These are phyloP conservation scores for Saccharum hybrid DNA, from an alignment of 202 grass and related monocot species.

Conservation along the genomic window DNA sequence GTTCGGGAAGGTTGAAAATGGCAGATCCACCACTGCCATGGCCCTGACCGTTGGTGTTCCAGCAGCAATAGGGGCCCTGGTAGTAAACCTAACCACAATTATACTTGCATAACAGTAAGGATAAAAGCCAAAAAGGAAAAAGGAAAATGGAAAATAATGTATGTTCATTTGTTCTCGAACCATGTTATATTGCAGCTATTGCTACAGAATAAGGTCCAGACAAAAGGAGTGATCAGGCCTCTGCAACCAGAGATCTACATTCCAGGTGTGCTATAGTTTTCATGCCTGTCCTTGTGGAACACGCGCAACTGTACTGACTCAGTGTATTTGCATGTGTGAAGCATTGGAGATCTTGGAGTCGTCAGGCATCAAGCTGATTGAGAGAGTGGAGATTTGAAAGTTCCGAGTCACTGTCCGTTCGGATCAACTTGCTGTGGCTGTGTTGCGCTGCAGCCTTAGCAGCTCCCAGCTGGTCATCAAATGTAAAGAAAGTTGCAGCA, in stretches of 20 bases:
- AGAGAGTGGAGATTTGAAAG: constrained; percentile 65
- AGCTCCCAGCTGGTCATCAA: too few species aligned
- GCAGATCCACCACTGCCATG: constrained; percentile 76
- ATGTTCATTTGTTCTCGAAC: constrained; percentile 10
- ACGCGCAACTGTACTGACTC: constrained; percentile 23
- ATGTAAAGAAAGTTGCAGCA: too few species aligned
- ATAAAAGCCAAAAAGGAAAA: constrained; percentile 9
- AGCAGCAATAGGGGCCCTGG: constrained; percentile 83
- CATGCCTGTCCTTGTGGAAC: background rate
- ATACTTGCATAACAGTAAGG: background rate
- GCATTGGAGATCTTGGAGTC: constrained; percentile 86
- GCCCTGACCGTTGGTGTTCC: constrained; percentile 85
- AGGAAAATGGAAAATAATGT: background rate
- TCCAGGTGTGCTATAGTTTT: constrained; percentile 59
- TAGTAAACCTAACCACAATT: constrained; percentile 44
- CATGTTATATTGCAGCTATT: constrained; percentile 68
- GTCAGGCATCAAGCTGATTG: constrained; percentile 76
- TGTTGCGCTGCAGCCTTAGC: too few species aligned
- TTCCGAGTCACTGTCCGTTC: background rate
- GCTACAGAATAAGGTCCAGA: constrained; percentile 77
- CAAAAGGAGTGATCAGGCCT: constrained; percentile 83
- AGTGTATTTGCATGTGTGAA: constrained; percentile 43
- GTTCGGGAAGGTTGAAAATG: constrained; percentile 76
- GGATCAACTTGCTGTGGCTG: too few species aligned
- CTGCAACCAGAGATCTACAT: constrained; percentile 78